These are phyloP conservation scores for Capronia epimyces DNA, from an alignment of 2,329 filamentous ascomycete species.

Conservation along the genomic window DNA sequence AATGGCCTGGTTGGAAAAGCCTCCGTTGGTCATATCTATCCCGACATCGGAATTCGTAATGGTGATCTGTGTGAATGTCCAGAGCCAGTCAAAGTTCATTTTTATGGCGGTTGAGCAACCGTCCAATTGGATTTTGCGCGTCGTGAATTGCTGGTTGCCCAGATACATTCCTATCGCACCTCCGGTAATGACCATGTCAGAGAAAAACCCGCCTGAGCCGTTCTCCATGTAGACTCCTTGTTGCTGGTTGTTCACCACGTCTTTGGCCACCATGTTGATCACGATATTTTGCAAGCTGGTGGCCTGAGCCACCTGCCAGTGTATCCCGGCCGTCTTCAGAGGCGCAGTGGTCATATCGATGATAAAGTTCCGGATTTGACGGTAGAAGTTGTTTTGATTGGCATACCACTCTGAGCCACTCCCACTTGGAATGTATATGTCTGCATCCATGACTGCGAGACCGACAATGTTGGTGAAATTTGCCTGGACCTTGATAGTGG, in stretches of 20 bases:
- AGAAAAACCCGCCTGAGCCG: conserved; percentile 58
- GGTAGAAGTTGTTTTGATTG: conserved; percentile 69
- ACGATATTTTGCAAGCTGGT: conserved; percentile 67
- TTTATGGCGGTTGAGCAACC: conserved; percentile 50
- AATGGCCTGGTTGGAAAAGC: conserved; percentile 41
- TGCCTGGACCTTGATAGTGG: conserved; percentile 54
- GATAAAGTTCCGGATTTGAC: conserved; percentile 67
- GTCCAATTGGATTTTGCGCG: conserved; percentile 47
- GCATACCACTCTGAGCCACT: conserved; percentile 61
- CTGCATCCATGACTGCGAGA: conserved; percentile 74
- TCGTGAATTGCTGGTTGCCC: conserved; percentile 62
- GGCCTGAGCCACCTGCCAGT: conserved; percentile 71
- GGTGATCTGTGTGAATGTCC: conserved; percentile 52
- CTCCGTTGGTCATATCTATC: conserved; percentile 45
- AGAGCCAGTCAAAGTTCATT: conserved; percentile 55
- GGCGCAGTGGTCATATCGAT: conserved; percentile 62
- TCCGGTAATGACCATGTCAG: conserved; percentile 56
- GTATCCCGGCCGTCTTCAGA: conserved; percentile 56
- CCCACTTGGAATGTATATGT: conserved; percentile 60
- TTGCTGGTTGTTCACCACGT: conserved; percentile 44
- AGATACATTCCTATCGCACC: conserved; percentile 56
- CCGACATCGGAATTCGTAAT: conserved; percentile 51
- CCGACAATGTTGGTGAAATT: conserved; percentile 56
- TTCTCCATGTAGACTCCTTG: conserved; percentile 61
- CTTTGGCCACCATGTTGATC: conserved; percentile 61